Evolutionary conservation across 352 stramenopile species (phyloP).

Genomic region (Pythium plurisporium): DNA sequence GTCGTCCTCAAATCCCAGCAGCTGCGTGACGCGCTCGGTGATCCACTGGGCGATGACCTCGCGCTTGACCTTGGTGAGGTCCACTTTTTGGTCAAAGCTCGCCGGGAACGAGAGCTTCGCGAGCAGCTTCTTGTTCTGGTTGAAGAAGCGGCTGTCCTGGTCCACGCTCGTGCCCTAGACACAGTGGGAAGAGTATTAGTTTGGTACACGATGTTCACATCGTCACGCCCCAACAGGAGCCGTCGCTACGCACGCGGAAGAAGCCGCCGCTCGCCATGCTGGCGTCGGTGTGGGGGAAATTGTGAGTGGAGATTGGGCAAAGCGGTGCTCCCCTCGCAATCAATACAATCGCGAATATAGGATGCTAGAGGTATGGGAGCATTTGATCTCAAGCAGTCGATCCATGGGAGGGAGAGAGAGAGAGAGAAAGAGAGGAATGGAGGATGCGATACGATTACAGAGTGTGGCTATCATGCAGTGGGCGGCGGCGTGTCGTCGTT

Average conservation of each 20-base stretch:
- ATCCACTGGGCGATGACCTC: slow-evolving; percentile 90
- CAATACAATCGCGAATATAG: background rate
- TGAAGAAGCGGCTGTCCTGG: slow-evolving; percentile 84
- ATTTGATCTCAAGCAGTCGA: background rate
- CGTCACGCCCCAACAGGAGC: no score
- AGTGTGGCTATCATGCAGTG: background rate
- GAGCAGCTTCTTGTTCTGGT: slow-evolving; percentile 88
- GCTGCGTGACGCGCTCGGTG: slow-evolving; percentile 74
- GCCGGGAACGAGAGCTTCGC: slow-evolving; percentile 76
- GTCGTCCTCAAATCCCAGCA: slow-evolving; percentile 91
- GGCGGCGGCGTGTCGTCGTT: slow-evolving; percentile 4
- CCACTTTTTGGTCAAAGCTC: slow-evolving; percentile 74
- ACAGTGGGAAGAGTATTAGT: background rate
- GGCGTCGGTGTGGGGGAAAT: background rate
- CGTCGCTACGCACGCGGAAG: slow-evolving; percentile 27
- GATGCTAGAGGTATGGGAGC: background rate
- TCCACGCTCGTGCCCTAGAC: slow-evolving; percentile 55
- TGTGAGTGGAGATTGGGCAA: background rate
- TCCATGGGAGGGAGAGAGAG: no score
- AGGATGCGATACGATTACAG: no score
- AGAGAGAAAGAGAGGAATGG: background rate
- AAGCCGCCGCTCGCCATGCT: slow-evolving; percentile 31
- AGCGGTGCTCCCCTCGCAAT: no score
- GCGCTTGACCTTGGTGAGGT: slow-evolving; percentile 88
- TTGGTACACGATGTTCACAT: background rate